Percentiles rank a stretch among this genome's conserved stretches.
Evolutionary conservation across 345 rosid species (phyloP).

Genomic region (Boechera retrofracta): DNA sequence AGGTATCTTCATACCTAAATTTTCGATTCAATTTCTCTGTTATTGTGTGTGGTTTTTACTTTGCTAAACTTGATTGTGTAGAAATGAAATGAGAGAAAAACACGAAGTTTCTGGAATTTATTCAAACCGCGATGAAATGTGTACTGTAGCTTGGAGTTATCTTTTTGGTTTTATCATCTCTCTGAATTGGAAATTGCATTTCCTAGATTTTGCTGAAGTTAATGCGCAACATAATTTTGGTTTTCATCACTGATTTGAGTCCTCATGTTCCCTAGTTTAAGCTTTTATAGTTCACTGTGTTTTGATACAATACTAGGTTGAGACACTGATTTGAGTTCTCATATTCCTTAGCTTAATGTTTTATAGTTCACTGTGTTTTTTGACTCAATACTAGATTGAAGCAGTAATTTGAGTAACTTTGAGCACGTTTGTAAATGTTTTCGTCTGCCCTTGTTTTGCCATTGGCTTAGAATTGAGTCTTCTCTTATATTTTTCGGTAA

Average conservation of each 20-base stretch:
- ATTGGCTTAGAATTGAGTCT: background rate
- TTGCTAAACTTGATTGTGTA: conserved; percentile 10
- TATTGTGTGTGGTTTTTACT: background rate
- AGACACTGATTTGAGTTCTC: no score
- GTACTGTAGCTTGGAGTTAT: no score
- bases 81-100: background rate
- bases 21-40: background rate
- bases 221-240: background rate
- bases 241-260: background rate
- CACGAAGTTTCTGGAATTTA: background rate
- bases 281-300: background rate
- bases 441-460: no score
- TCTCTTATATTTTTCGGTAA: no score
- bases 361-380: no score
- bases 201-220: background rate
- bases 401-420: no score
- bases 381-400: no score
- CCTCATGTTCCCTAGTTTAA: background rate
- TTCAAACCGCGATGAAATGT: background rate
- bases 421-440: no score
- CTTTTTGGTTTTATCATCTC: no score
- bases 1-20: conserved; percentile 47
- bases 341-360: no score
- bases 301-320: background rate
- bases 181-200: no score